Evolutionary conservation across 1,284 basidiomycete genomes (phyloP).

Genomic region (Amylostereum areolatum): DNA sequence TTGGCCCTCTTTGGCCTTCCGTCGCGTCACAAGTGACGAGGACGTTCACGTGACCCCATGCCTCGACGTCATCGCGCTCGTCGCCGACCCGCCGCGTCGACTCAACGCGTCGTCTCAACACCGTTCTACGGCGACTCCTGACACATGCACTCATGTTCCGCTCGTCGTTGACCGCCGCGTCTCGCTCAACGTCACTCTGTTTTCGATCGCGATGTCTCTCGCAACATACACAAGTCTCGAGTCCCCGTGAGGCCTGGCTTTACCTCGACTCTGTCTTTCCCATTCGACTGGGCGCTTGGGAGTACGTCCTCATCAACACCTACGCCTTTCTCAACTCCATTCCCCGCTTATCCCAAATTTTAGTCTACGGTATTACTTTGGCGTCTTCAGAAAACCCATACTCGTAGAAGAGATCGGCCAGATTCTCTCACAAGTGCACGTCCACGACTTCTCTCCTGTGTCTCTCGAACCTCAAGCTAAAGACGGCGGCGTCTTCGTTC

Average conservation of each 20-base stretch:
- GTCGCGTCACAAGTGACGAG: no score
- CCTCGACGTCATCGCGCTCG: no score
- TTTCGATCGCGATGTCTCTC: background rate
- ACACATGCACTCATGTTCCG: no score
- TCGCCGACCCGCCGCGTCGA: no score
- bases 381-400: constrained; percentile 37
- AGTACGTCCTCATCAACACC: constrained; percentile 31
- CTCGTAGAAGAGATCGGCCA: constrained; percentile 30
- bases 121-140: no score
- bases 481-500: constrained; percentile 85
- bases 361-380: constrained; percentile 60
- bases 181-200: no score
- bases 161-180: no score
- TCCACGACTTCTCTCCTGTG: constrained; percentile 50
- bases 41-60: no score
- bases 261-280: constrained; percentile 59
- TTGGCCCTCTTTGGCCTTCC: no score
- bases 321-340: background rate
- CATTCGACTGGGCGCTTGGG: constrained; percentile 40
- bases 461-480: constrained; percentile 62
- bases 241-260: constrained; percentile 33
- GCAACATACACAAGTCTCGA: constrained; percentile 8
- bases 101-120: no score
- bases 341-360: background rate
- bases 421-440: constrained; percentile 44